phyloP scores from a whole-genome alignment of 768 basidiomycete genomes.

The Fomitopsis serialis region DNA sequence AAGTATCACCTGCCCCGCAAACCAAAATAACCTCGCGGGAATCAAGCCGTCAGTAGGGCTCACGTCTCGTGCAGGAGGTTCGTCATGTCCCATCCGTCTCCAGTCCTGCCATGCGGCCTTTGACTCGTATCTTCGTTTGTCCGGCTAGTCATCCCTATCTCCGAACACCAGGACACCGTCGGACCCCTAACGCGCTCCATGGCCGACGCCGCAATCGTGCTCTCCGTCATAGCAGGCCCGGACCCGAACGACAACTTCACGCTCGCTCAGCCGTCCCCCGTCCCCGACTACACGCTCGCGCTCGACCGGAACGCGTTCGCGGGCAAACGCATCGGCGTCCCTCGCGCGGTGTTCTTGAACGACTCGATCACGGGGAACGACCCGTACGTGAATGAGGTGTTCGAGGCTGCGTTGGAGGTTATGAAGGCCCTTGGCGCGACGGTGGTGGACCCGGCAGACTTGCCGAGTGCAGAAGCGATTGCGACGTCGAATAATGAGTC shows the following conservation, averaged over 20 bases:
- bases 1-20: conserved; percentile 37
- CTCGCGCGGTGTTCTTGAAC: conserved; percentile 25
- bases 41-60: conserved; percentile 32
- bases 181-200: conserved; percentile 28
- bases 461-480: conserved; percentile 48
- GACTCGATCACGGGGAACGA: conserved; percentile 15
- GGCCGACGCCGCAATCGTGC: conserved; percentile 26
- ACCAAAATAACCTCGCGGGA: conserved; percentile 33
- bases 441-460: conserved; percentile 56
- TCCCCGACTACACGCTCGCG: conserved; percentile 51
- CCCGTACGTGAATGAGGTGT: conserved; percentile 25
- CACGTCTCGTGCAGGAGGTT: conserved; percentile 29
- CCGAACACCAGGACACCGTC: conserved; percentile 30
- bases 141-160: conserved; percentile 43
- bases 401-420: conserved; percentile 30
- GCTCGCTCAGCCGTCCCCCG: conserved; percentile 33
- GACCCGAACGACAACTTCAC: conserved; percentile 37
- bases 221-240: conserved; percentile 31
- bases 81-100: no score
- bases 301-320: conserved; percentile 41
- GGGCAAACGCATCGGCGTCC: conserved; percentile 42
- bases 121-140: no score
- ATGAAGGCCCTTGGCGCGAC: conserved; percentile 36
- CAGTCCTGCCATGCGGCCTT: no score
- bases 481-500: conserved; percentile 43